phyloP scores from a whole-genome alignment of 768 basidiomycete genomes.

The Tylopilus intermedius region DNA sequence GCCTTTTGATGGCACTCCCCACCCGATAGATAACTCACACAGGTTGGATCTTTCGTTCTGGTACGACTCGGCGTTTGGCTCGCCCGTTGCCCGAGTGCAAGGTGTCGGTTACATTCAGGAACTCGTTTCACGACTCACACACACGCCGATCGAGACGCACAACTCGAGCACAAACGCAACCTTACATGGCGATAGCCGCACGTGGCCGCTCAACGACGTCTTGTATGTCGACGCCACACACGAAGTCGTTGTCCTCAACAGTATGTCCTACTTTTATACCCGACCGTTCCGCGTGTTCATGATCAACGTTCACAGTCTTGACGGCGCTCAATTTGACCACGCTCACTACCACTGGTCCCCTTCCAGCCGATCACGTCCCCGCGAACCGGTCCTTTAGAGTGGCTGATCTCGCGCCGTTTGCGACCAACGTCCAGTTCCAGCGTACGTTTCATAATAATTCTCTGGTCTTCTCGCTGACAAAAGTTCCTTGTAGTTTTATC shows the following conservation, averaged over 20 bases:
- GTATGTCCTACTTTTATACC: conserved; percentile 34
- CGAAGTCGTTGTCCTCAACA: conserved; percentile 86
- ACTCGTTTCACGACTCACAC: conserved; percentile 74
- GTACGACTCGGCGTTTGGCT: conserved; percentile 78
- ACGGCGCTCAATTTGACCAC: conserved; percentile 81
- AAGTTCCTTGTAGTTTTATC: conserved; percentile 47
- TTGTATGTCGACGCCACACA: conserved; percentile 89
- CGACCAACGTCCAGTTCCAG: conserved; percentile 86
- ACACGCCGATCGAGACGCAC: conserved; percentile 62
- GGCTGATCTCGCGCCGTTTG: conserved; percentile 80
- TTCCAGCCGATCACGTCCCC: conserved; percentile 71
- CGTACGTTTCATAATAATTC: conserved; percentile 41
- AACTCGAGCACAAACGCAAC: conserved; percentile 86
- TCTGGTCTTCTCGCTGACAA: neutral
- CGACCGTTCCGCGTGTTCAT: neutral
- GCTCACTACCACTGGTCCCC: conserved; percentile 66
- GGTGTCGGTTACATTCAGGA: conserved; percentile 83
- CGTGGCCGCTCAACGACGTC: conserved; percentile 66
- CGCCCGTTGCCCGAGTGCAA: conserved; percentile 69
- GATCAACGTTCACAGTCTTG: conserved; percentile 45
- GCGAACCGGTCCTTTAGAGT: conserved; percentile 61
- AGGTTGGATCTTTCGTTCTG: conserved; percentile 25
- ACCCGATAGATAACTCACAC: neutral
- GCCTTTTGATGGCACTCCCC: neutral
- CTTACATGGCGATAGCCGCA: conserved; percentile 59